Evolutionary conservation across 2,329 filamentous ascomycete genomes (phyloP).

Genomic region (Davidsoniella australis): DNA sequence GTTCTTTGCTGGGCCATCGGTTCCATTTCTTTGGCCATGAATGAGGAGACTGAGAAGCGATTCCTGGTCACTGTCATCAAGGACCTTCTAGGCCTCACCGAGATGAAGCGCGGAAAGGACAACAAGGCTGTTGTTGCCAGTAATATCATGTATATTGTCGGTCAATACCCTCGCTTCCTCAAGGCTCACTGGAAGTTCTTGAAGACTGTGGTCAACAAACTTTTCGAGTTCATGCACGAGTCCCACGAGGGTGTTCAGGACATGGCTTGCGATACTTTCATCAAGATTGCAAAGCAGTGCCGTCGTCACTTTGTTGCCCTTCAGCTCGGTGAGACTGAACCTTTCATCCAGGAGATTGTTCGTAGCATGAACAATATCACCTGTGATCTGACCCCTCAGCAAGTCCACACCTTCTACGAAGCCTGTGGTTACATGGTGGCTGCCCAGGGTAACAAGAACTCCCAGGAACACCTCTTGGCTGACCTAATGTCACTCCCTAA

Average conservation of each 20-base stretch:
- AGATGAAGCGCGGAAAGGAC: slow-evolving; percentile 99
- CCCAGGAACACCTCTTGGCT: slow-evolving; percentile 78
- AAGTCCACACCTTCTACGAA: slow-evolving; percentile 98
- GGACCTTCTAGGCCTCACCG: slow-evolving; percentile 85
- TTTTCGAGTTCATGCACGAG: slow-evolving; percentile 99
- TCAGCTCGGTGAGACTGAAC: slow-evolving; percentile 83
- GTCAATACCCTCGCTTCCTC: slow-evolving; percentile 92
- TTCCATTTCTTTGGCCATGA: slow-evolving; percentile 97
- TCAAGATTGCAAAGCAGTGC: slow-evolving; percentile 98
- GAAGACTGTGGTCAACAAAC: slow-evolving; percentile 98
- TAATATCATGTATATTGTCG: slow-evolving; percentile 99
- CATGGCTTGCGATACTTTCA: slow-evolving; percentile 99
- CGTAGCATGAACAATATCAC: slow-evolving; percentile 92
- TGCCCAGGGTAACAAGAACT: slow-evolving; percentile 84
- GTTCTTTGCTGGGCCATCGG: slow-evolving; percentile 98
- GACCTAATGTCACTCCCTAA: slow-evolving; percentile 93
- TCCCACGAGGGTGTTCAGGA: slow-evolving; percentile 97
- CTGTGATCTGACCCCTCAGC: slow-evolving; percentile 83
- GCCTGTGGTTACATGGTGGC: slow-evolving; percentile 99
- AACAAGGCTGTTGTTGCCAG: slow-evolving; percentile 98
- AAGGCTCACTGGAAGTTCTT: slow-evolving; percentile 99
- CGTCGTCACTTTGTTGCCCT: slow-evolving; percentile 92
- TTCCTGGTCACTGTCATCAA: slow-evolving; percentile 98
- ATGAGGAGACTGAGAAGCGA: slow-evolving; percentile 95
- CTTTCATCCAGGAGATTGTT: slow-evolving; percentile 98